Evolutionary conservation across 371 early-diverging fungal species (phyloP).

Genomic region (Mucor irregularis): DNA sequence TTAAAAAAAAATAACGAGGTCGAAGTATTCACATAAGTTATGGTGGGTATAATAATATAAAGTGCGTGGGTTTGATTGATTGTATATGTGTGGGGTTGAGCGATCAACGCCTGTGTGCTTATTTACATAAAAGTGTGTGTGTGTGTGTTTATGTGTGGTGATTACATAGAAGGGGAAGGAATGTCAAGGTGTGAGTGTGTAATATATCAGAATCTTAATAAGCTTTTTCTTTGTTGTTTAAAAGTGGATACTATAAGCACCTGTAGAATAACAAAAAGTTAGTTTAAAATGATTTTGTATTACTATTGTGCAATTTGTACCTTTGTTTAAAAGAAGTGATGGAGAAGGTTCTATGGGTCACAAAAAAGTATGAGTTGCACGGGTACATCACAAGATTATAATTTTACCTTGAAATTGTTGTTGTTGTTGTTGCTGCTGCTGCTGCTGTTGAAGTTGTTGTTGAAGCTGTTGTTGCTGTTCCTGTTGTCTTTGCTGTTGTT

Average conservation of each 20-base stretch:
- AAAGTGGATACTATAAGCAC: too few relatives aligned
- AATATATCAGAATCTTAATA: too few relatives aligned
- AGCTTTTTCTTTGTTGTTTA: too few relatives aligned
- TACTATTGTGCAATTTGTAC: background rate
- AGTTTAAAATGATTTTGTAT: background rate
- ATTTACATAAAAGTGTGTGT: constrained; percentile 14
- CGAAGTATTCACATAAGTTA: background rate
- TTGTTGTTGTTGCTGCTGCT: background rate
- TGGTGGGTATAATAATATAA: background rate
- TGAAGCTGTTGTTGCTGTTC: background rate
- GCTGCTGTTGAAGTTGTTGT: background rate
- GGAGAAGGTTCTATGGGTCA: background rate
- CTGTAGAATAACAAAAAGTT: too few relatives aligned
- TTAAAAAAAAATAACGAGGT: background rate
- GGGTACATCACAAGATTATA: background rate
- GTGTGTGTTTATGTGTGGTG: constrained; percentile 1
- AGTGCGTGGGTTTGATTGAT: background rate
- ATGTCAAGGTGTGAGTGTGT: background rate
- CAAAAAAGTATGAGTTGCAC: background rate
- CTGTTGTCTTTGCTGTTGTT: background rate
- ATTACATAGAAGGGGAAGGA: background rate
- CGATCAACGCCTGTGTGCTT: constrained; percentile 6
- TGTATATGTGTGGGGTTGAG: background rate
- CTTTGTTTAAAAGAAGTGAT: background rate
- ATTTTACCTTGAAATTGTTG: background rate